These are phyloP conservation scores for Pisolithus thermaeus DNA, from an alignment of 1,284 basidiomycete genomes.

Conservation along the genomic window DNA sequence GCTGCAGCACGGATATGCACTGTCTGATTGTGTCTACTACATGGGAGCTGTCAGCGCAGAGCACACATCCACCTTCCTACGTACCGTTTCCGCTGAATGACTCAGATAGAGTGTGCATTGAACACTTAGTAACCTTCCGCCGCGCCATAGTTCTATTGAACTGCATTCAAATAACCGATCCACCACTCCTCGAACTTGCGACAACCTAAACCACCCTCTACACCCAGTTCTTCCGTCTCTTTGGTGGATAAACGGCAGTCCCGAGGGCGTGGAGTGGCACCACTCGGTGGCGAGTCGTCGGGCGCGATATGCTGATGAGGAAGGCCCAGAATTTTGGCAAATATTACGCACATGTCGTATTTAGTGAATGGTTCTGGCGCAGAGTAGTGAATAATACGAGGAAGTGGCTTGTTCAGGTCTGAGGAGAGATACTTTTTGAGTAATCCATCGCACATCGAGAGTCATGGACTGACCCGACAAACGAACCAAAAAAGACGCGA, in stretches of 20 bases:
- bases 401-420: conserved; percentile 50
- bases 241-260: conserved; percentile 67
- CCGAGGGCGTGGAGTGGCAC: conserved; percentile 61
- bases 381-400: conserved; percentile 72
- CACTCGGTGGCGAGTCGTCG: conserved; percentile 57
- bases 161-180: conserved; percentile 33
- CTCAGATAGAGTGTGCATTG: too few species aligned
- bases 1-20: too few species aligned
- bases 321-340: conserved; percentile 60
- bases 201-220: conserved; percentile 47
- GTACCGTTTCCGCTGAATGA: too few species aligned
- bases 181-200: conserved; percentile 76
- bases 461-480: conserved; percentile 44
- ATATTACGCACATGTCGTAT: conserved; percentile 77
- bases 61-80: too few species aligned
- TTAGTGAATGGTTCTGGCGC: conserved; percentile 74
- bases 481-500: conserved; percentile 68
- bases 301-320: conserved; percentile 63
- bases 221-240: conserved; percentile 57
- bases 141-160: not conserved
- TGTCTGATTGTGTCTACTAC: too few species aligned
- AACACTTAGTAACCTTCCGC: too few species aligned
- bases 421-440: not conserved
- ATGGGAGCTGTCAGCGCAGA: too few species aligned
- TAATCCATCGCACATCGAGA: conserved; percentile 1